Evolutionary conservation across 179 eudicot species (phyloP).

Genomic region (Beta lomatogona): DNA sequence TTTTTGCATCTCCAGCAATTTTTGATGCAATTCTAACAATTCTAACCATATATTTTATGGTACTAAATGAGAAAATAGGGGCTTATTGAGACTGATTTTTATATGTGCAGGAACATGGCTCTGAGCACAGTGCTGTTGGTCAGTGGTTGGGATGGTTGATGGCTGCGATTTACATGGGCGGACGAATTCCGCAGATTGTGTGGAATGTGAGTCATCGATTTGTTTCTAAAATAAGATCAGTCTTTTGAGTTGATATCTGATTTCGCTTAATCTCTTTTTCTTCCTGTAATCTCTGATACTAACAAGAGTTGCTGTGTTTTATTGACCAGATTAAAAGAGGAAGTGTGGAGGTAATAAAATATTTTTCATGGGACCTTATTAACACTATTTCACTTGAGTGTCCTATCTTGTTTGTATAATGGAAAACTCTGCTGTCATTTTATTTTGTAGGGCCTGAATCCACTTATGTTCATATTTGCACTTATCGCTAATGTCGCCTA

Average conservation of each 20-base stretch:
- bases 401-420: neutral
- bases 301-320: conserved; percentile 27
- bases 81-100: conserved; percentile 4
- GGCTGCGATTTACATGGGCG: conserved; percentile 99
- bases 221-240: neutral
- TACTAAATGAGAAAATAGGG: neutral
- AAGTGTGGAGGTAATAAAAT: conserved; percentile 66
- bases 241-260: neutral
- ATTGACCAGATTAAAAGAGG: conserved; percentile 81
- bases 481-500: conserved; percentile 78
- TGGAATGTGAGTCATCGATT: conserved; percentile 60
- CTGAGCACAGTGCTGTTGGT: conserved; percentile 52
- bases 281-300: conserved; percentile 11
- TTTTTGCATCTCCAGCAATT: neutral
- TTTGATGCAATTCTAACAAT: too few species aligned
- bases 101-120: conserved; percentile 45
- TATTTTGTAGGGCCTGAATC: conserved; percentile 74
- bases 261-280: neutral
- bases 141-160: conserved; percentile 93
- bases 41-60: neutral
- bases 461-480: conserved; percentile 90
- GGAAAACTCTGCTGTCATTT: neutral
- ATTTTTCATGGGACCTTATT: neutral
- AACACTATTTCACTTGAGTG: neutral
- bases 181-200: conserved; percentile 89